Evolutionary conservation across 2,329 filamentous ascomycete genomes (phyloP), one percentile per base, ranked within the genome.

Genomic region (Chaetoscypha palmicola): DNA sequence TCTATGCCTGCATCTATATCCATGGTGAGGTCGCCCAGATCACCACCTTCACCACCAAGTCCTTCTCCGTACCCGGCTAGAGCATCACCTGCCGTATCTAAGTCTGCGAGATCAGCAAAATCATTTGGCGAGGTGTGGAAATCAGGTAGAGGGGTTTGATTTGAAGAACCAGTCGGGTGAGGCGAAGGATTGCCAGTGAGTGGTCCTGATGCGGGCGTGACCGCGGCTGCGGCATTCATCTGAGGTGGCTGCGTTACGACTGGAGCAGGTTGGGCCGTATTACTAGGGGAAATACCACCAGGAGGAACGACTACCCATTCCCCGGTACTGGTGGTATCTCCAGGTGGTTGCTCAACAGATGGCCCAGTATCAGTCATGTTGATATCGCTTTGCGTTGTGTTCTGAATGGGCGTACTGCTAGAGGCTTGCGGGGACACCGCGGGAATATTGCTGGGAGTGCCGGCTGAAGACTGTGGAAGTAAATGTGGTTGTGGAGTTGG

Each of bases 261-360:
- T 16, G 52, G 50, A n/a, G 56, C 46, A 19, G 51, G 45, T 30
- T 49, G 46, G 21, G 43, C 34, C 17, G 47, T 34, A 11, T 28
- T 37, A 44, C 12, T 14, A 10, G 54, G 61, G 30, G 62, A 60
- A 33, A 65, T 53, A 5, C 30, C 17, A 22, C 38, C 38, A 11
- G 24, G 77, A 51, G 83, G 81, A 43, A 81, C 77, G 22, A 89
- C 77, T 3, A 88, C 80, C 84, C 84, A 89, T 51, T 89, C 85
- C 22, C 76, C 81, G 20, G 75, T 72, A 44, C 75, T 68, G 31
- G 68, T 64, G 35, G 64, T 63, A 30, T 67, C 57, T 4, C 59
- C 23, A 11, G 51, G 32, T 37, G 66, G 26, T 38, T 57, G 50
- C 17, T 46, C 36, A 23, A 32, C 42, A 31, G 47, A 37, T 5